phyloP scores from a whole-genome alignment of 164 flowering plant species.

The Tinospora cordifolia region DNA sequence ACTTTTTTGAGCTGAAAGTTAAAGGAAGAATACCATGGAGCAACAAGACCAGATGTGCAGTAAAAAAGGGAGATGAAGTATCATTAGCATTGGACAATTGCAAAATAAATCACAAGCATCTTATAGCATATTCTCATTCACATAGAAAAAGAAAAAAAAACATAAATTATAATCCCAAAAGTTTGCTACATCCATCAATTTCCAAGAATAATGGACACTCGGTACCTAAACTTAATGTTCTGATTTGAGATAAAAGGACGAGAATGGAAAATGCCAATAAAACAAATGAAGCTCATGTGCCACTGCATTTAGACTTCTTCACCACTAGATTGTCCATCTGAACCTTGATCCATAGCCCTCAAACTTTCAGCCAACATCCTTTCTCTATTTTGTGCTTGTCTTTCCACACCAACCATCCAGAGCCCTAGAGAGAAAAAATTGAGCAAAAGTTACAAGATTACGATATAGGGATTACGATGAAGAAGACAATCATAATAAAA shows the following conservation, averaged over 20 bases:
- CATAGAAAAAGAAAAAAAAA: background rate
- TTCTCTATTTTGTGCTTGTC: constrained; percentile 60
- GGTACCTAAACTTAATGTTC: constrained; percentile 8
- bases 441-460: background rate
- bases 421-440: constrained; percentile 39
- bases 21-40: background rate
- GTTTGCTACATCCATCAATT: background rate
- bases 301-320: constrained; percentile 24
- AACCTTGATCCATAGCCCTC: constrained; percentile 28
- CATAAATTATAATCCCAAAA: background rate
- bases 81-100: background rate
- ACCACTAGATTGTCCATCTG: constrained; percentile 22
- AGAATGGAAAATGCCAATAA: constrained; percentile 3
- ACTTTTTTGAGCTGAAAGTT: too few species aligned
- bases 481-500: background rate
- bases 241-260: background rate
- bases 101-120: background rate
- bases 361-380: constrained; percentile 53
- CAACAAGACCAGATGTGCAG: background rate
- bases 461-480: background rate
- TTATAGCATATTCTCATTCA: background rate
- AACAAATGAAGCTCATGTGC: background rate
- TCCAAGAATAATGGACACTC: background rate
- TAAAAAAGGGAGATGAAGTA: background rate
- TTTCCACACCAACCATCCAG: constrained; percentile 75